Conservation (phyloP, 176 grass and related monocot species). For the Urochloa ruziziensis region DNA sequence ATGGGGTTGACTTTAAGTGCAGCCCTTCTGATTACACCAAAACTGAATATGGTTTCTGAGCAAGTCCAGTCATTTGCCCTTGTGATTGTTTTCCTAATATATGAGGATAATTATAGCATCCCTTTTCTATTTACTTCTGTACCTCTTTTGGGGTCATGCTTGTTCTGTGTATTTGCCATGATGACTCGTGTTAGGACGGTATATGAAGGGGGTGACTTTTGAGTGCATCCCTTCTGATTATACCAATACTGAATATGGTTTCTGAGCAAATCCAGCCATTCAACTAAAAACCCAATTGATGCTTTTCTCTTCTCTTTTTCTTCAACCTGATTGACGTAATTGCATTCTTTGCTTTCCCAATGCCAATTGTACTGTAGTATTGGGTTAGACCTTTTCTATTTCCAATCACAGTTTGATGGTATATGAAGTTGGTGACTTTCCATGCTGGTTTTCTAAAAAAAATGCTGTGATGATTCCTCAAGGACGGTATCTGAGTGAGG, state of each 20-base stretch:
- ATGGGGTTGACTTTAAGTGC: background rate
- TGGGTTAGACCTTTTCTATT: background rate
- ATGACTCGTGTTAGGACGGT: constrained; percentile 14
- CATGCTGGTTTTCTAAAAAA: background rate
- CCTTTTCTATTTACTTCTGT: too few species aligned
- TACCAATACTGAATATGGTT: too few species aligned
- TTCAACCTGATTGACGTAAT: background rate
- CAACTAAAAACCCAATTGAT: background rate
- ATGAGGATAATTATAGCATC: too few species aligned
- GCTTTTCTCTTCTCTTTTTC: background rate
- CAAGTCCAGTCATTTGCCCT: background rate
- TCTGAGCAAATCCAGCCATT: too few species aligned
- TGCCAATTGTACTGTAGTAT: background rate
- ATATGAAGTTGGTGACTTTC: too few species aligned
- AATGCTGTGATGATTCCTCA: background rate
- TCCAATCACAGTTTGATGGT: background rate
- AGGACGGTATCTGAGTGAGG: constrained; percentile 4
- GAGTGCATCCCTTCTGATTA: too few species aligned
- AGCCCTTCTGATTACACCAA: constrained; percentile 3
- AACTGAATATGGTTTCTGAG: constrained; percentile 6
- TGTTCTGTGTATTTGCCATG: background rate
- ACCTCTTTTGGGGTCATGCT: background rate
- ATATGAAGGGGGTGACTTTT: background rate
- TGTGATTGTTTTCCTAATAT: too few species aligned
- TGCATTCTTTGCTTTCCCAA: background rate